phyloP scores from a whole-genome alignment of 495 filamentous ascomycete species.

The Chlorociboria aeruginascens region DNA sequence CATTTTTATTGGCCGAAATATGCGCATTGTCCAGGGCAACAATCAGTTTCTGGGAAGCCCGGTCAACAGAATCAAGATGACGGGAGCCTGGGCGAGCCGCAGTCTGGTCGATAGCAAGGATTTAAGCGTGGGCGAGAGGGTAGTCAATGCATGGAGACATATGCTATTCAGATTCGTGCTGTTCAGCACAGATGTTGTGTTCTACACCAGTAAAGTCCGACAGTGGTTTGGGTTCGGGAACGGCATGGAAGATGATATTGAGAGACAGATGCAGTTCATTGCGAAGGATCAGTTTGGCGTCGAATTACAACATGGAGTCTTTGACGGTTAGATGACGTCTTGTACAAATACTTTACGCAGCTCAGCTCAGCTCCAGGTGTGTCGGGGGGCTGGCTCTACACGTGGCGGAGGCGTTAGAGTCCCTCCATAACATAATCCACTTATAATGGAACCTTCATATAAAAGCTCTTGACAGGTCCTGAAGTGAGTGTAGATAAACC shows the following conservation, averaged over 20 bases:
- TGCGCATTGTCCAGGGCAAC: slow-evolving; percentile 72
- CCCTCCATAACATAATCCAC: neutral
- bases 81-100: slow-evolving; percentile 76
- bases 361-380: neutral
- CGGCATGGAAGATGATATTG: slow-evolving; percentile 92
- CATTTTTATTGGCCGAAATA: slow-evolving; percentile 88
- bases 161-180: slow-evolving; percentile 69
- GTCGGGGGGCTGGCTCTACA: neutral
- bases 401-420: neutral
- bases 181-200: slow-evolving; percentile 67
- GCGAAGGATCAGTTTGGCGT: slow-evolving; percentile 80
- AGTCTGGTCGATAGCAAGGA: slow-evolving; percentile 59
- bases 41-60: slow-evolving; percentile 74
- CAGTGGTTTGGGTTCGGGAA: slow-evolving; percentile 63
- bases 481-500: no score
- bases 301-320: slow-evolving; percentile 75
- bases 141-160: slow-evolving; percentile 52
- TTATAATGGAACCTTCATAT: neutral
- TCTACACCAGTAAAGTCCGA: slow-evolving; percentile 64
- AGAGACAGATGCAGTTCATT: slow-evolving; percentile 71
- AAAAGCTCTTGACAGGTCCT: no score
- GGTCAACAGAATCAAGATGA: slow-evolving; percentile 91
- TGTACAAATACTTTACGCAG: neutral
- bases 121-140: slow-evolving; percentile 42
- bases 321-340: slow-evolving; percentile 52